Evolutionary conservation across 1,284 basidiomycete species (phyloP).

Genomic region (Fomes fomentarius): DNA sequence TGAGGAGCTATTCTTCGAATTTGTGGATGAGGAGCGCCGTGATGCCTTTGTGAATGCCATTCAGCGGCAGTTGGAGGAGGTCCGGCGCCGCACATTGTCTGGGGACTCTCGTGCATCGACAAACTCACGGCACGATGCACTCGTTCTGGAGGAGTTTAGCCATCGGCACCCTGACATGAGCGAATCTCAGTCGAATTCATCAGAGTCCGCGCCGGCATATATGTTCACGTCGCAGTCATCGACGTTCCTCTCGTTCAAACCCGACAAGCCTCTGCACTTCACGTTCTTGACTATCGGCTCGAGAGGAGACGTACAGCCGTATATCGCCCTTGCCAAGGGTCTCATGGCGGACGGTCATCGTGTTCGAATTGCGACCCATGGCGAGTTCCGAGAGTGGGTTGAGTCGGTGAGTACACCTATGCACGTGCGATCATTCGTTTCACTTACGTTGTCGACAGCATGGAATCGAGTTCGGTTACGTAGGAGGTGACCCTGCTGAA

Average conservation of each 20-base stretch:
- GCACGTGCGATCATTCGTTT: not conserved
- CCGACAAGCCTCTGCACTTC: slow-evolving; percentile 79
- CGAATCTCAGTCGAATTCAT: slow-evolving; percentile 43
- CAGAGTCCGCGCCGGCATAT: slow-evolving; percentile 77
- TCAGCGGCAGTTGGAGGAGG: slow-evolving; percentile 79
- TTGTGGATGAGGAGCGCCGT: slow-evolving; percentile 77
- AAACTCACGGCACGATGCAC: slow-evolving; percentile 61
- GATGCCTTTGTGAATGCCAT: slow-evolving; percentile 77
- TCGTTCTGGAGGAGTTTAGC: slow-evolving; percentile 77
- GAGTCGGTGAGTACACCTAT: slow-evolving; percentile 69
- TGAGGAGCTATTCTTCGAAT: slow-evolving; percentile 97
- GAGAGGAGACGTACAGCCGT: slow-evolving; percentile 91
- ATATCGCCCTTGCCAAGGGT: slow-evolving; percentile 93
- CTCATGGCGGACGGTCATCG: slow-evolving; percentile 89
- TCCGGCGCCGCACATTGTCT: slow-evolving; percentile 50
- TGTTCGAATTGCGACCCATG: slow-evolving; percentile 89
- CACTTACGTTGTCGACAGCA: slow-evolving; percentile 54
- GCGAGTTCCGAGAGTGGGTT: slow-evolving; percentile 95
- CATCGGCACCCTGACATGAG: slow-evolving; percentile 42
- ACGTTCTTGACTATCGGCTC: slow-evolving; percentile 96
- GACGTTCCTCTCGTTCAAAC: slow-evolving; percentile 94
- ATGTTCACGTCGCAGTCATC: slow-evolving; percentile 95
- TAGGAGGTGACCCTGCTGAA: slow-evolving; percentile 97
- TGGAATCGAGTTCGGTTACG: slow-evolving; percentile 91
- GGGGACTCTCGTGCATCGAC: slow-evolving; percentile 47